These are phyloP conservation scores for Planoprotostelium fungivorum DNA, from an alignment of 78 protist genomes.

Conservation along the genomic window DNA sequence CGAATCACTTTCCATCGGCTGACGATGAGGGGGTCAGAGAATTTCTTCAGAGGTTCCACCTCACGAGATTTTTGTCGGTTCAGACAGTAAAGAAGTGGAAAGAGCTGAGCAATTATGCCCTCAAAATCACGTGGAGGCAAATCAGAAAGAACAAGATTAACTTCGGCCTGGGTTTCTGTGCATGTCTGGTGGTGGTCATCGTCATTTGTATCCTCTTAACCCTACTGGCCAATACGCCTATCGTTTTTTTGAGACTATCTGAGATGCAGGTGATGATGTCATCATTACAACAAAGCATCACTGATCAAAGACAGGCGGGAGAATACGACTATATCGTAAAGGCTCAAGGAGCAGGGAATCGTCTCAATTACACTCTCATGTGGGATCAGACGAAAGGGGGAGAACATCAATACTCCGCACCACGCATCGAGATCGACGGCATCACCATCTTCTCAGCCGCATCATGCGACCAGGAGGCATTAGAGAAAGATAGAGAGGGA, in stretches of 20 bases:
- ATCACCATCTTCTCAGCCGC: neutral
- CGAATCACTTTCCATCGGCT: too few species aligned
- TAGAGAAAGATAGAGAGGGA: neutral
- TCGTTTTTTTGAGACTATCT: slow-evolving; percentile 48
- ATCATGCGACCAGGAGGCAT: neutral
- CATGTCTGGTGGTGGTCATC: slow-evolving; percentile 63
- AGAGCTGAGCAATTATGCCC: neutral
- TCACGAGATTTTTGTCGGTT: too few species aligned
- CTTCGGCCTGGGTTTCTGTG: slow-evolving; percentile 43
- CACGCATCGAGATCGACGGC: neutral
- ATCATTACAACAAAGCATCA: neutral
- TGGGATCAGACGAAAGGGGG: neutral
- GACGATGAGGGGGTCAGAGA: too few species aligned
- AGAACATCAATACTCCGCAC: slow-evolving; percentile 19
- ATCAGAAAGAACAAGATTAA: slow-evolving; percentile 17
- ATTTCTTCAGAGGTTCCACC: too few species aligned
- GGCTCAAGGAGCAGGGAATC: neutral
- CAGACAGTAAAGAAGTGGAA: too few species aligned
- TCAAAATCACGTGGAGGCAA: neutral
- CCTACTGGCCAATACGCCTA: slow-evolving; percentile 60
- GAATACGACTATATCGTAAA: neutral
- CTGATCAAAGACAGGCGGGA: slow-evolving; percentile 12
- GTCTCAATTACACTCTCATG: slow-evolving; percentile 49
- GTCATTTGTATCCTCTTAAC: slow-evolving; percentile 48
- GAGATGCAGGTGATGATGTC: slow-evolving; percentile 45